Evolutionary conservation across 2,329 filamentous ascomycete genomes (phyloP).

Genomic region (Apiospora pterosperma): DNA sequence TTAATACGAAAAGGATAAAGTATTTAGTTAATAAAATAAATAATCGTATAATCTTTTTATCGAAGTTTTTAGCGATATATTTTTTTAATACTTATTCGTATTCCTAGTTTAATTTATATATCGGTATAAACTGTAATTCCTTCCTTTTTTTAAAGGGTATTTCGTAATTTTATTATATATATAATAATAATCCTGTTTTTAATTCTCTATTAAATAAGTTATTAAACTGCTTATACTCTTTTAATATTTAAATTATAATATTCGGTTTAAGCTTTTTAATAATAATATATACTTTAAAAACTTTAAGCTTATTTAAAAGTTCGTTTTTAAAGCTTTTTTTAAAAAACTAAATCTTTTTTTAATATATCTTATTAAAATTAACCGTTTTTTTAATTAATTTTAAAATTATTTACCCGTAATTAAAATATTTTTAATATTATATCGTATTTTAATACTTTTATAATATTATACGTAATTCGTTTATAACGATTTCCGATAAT

Average conservation of each 20-base stretch:
- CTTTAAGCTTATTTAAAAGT: neutral
- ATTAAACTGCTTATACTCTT: neutral
- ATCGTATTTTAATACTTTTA: too few species aligned
- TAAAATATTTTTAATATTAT: too few species aligned
- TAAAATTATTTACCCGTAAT: too few species aligned
- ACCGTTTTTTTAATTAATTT: too few species aligned
- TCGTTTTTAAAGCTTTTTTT: neutral
- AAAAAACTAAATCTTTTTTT: too few species aligned
- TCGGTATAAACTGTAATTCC: neutral
- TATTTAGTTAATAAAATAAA: neutral
- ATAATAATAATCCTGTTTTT: neutral
- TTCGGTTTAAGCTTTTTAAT: neutral
- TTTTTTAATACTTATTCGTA: neutral
- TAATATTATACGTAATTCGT: too few species aligned
- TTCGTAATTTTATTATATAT: neutral
- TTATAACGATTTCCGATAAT: too few species aligned
- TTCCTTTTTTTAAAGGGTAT: neutral
- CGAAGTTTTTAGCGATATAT: too few species aligned
- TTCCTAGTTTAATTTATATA: neutral
- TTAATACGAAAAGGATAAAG: too few species aligned
- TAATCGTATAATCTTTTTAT: neutral
- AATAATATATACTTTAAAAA: neutral
- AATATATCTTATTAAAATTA: neutral
- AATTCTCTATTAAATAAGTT: neutral
- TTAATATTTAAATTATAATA: neutral